Percentiles rank a stretch among this genome's conserved stretches.
These are phyloP conservation scores for Ramularia endophylla DNA, from an alignment of 2,329 filamentous ascomycete species.

Conservation along the genomic window DNA sequence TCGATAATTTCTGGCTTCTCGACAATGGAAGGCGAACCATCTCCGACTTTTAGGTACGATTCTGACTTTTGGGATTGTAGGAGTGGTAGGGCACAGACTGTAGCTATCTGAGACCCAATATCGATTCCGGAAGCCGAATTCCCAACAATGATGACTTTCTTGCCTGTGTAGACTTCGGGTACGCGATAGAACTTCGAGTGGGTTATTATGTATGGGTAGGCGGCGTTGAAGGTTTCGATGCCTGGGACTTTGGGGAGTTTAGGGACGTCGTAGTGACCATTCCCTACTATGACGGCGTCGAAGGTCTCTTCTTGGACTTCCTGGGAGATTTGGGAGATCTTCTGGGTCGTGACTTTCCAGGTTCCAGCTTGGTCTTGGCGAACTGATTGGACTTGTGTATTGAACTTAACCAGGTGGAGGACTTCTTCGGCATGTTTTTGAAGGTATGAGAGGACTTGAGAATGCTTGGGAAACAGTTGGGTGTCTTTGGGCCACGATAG, in stretches of 20 bases:
- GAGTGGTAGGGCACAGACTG: conserved; percentile 54
- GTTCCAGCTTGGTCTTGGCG: conserved; percentile 23
- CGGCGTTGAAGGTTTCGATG: conserved; percentile 36
- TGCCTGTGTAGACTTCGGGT: conserved; percentile 55
- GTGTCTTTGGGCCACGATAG: conserved; percentile 46
- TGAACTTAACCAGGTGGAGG: conserved; percentile 61
- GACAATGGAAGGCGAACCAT: conserved; percentile 47
- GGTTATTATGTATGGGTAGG: conserved; percentile 35
- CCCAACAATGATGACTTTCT: conserved; percentile 76
- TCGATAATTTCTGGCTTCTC: conserved; percentile 50
- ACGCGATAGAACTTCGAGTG: conserved; percentile 72
- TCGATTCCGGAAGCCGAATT: conserved; percentile 81
- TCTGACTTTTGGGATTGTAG: conserved; percentile 56
- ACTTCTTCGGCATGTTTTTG: conserved; percentile 65
- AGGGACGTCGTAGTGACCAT: conserved; percentile 44
- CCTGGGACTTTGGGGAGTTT: conserved; percentile 39
- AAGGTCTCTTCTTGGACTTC: conserved; percentile 45
- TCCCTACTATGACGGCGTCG: conserved; percentile 44
- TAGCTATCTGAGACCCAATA: conserved; percentile 69
- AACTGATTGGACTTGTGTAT: conserved; percentile 62
- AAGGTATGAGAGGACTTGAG: conserved; percentile 68
- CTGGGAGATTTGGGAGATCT: conserved; percentile 25
- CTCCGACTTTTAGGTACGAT: conserved; percentile 39
- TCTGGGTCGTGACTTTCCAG: conserved; percentile 57
- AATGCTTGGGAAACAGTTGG: conserved; percentile 68